These are phyloP conservation scores for Lachancea meyersii DNA, from an alignment of 805 yeast species.

Conservation along the genomic window DNA sequence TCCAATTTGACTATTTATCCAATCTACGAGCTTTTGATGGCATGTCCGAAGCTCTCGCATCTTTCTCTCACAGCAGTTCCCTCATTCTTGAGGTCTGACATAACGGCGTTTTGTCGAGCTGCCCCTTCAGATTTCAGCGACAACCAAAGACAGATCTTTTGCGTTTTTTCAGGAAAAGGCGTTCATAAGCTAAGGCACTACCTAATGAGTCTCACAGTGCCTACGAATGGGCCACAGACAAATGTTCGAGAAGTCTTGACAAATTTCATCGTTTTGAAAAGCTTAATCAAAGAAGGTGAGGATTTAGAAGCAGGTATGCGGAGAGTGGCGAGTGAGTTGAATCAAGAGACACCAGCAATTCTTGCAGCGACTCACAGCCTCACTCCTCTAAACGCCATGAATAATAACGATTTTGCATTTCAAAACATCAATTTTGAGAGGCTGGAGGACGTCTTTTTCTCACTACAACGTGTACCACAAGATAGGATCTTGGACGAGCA, in stretches of 20 bases:
- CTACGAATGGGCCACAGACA: slow-evolving; percentile 32
- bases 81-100: slow-evolving; percentile 81
- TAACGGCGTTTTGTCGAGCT: slow-evolving; percentile 79
- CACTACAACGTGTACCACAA: slow-evolving; percentile 14
- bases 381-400: slow-evolving; percentile 27
- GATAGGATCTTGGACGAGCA: slow-evolving; percentile 14
- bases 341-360: slow-evolving; percentile 32
- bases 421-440: slow-evolving; percentile 31
- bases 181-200: slow-evolving; percentile 69
- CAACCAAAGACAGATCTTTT: slow-evolving; percentile 76
- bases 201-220: slow-evolving; percentile 41
- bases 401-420: slow-evolving; percentile 25
- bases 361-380: slow-evolving; percentile 30
- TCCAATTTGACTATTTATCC: slow-evolving; percentile 73
- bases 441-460: slow-evolving; percentile 25
- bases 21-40: slow-evolving; percentile 61
- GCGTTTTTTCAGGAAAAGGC: slow-evolving; percentile 91
- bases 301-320: slow-evolving; percentile 25
- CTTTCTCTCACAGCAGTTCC: slow-evolving; percentile 86
- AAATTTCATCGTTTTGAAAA: slow-evolving; percentile 26
- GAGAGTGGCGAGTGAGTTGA: slow-evolving; percentile 26
- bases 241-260: slow-evolving; percentile 29
- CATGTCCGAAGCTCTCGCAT: slow-evolving; percentile 84
- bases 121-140: slow-evolving; percentile 91
- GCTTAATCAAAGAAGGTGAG: slow-evolving; percentile 23